These are phyloP conservation scores for Lasiodiplodia citricola DNA, from an alignment of 2,329 filamentous ascomycete genomes.

Conservation along the genomic window DNA sequence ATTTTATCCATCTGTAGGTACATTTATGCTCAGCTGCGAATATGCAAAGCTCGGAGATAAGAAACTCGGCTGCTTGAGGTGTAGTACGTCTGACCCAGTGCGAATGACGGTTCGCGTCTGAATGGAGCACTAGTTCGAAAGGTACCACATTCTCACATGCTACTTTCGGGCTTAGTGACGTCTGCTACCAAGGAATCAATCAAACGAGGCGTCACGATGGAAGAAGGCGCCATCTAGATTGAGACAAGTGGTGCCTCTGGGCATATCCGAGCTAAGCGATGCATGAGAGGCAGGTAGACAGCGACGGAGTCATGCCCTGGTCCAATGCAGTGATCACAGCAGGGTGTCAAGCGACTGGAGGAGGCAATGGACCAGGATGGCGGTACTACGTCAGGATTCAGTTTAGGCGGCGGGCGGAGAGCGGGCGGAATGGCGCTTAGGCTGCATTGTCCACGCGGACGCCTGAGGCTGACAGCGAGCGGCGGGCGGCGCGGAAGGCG, in stretches of 20 bases:
- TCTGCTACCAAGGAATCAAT: background rate
- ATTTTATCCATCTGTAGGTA: background rate
- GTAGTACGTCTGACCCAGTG: background rate
- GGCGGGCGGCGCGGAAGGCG: background rate
- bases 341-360: background rate
- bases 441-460: constrained; percentile 1
- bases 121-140: background rate
- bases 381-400: constrained; percentile 2
- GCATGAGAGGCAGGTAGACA: background rate
- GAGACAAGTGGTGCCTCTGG: background rate
- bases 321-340: constrained; percentile 1
- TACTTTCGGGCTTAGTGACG: background rate
- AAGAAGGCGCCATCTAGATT: background rate
- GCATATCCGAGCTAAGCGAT: background rate
- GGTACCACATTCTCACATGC: background rate
- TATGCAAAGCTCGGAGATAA: background rate
- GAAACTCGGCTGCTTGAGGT: background rate
- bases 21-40: background rate
- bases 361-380: background rate
- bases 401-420: constrained; percentile 7
- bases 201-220: background rate
- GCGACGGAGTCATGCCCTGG: background rate
- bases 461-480: background rate
- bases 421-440: constrained; percentile 11
- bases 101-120: background rate